Conservation (phyloP, 2,329 filamentous ascomycete species). For the Podosphaera leucotricha region DNA sequence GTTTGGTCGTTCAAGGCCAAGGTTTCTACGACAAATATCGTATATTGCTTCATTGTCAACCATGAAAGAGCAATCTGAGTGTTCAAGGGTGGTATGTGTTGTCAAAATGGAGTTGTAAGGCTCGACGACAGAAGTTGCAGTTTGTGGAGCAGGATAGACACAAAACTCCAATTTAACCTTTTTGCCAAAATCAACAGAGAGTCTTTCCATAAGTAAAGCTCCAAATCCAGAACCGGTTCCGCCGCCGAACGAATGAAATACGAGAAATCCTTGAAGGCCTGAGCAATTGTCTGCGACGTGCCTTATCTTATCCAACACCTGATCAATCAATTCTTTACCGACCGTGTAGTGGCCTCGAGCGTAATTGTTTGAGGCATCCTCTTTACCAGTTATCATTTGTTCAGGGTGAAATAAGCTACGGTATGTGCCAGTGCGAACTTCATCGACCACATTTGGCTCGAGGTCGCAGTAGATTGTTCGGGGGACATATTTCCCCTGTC, state of each 20-base stretch:
- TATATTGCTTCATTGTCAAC: constrained; percentile 99
- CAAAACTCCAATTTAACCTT: constrained; percentile 99
- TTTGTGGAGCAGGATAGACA: constrained; percentile 94
- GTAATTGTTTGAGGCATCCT: constrained; percentile 99
- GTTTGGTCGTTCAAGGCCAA: constrained; percentile 90
- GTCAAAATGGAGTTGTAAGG: constrained; percentile 99
- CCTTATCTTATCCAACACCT: constrained; percentile 92
- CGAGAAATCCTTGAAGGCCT: constrained; percentile 94
- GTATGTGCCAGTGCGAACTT: constrained; percentile 95
- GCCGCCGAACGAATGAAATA: constrained; percentile 99
- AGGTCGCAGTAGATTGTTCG: constrained; percentile 99
- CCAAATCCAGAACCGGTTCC: constrained; percentile 98
- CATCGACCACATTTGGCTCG: constrained; percentile 97
- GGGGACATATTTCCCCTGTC: constrained; percentile 96
- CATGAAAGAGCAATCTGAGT: constrained; percentile 99
- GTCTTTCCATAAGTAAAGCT: constrained; percentile 93
- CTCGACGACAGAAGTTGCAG: constrained; percentile 92
- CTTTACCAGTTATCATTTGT: constrained; percentile 99
- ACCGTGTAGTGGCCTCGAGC: constrained; percentile 99
- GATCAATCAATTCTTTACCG: constrained; percentile 97
- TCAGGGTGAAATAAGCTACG: constrained; percentile 95
- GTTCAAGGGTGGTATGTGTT: constrained; percentile 96
- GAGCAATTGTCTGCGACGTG: constrained; percentile 95
- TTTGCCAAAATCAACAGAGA: constrained; percentile 98
- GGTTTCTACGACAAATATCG: constrained; percentile 95